Conservation (phyloP, 192 early-diverging fungal species). For the Coemansia asiatica region DNA sequence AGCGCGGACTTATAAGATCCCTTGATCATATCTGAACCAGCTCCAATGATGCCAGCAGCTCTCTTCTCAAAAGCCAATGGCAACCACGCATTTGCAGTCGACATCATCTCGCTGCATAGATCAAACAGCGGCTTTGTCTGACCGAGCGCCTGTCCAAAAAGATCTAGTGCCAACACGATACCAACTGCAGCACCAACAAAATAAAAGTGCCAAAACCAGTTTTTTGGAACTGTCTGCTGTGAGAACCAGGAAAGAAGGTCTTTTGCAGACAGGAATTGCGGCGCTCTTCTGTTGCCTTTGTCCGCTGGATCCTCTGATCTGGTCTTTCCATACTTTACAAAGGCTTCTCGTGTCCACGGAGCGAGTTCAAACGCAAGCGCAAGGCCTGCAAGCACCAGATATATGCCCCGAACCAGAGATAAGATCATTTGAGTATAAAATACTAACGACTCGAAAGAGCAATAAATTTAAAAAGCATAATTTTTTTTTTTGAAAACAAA, state of each 20-base stretch:
- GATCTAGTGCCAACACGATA: constrained; percentile 20
- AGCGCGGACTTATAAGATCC: neutral
- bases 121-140: neutral
- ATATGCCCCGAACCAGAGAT: constrained; percentile 14
- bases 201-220: constrained; percentile 44
- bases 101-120: neutral
- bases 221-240: constrained; percentile 32
- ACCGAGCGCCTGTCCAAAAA: constrained; percentile 6
- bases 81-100: neutral
- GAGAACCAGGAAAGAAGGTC: constrained; percentile 8
- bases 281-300: neutral
- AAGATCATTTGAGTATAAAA: neutral
- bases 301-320: neutral
- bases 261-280: neutral
- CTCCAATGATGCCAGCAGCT: neutral
- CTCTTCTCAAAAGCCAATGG: neutral
- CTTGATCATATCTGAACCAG: neutral
- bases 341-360: constrained; percentile 47
- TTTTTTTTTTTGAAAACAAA: neutral
- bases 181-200: constrained; percentile 18
- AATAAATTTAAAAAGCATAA: neutral
- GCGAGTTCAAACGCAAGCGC: constrained; percentile 33
- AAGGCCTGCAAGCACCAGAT: constrained; percentile 20
- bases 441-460: no score
- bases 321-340: constrained; percentile 50